Percentiles rank a stretch among this genome's conserved stretches.
Evolutionary conservation across 495 filamentous ascomycete species (phyloP).

Genomic region (Penicillium fimorum): DNA sequence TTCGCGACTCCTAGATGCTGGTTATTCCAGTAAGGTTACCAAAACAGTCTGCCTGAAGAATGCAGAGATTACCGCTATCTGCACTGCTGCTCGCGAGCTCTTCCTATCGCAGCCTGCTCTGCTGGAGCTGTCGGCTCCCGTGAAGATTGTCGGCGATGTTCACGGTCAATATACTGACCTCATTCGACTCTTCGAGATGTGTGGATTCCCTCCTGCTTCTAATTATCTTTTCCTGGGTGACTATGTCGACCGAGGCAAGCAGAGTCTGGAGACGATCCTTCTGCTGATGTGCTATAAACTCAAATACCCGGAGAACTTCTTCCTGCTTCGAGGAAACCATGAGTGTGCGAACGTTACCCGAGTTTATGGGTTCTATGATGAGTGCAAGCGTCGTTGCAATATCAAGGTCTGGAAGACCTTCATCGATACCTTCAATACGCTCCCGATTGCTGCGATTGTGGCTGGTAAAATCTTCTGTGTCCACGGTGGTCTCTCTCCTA

Average conservation of each 20-base stretch:
- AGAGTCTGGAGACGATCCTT: slow-evolving; percentile 94
- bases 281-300: slow-evolving; percentile 97
- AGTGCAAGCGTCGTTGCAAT: slow-evolving; percentile 96
- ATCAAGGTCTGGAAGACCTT: slow-evolving; percentile 99
- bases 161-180: slow-evolving; percentile 98
- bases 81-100: slow-evolving; percentile 78
- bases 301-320: slow-evolving; percentile 99
- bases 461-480: slow-evolving; percentile 99
- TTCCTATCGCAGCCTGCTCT: slow-evolving; percentile 91
- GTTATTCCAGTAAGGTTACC: slow-evolving; percentile 93
- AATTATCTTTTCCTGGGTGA: slow-evolving; percentile 98
- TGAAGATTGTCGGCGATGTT: slow-evolving; percentile 98
- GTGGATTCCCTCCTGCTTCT: slow-evolving; percentile 87
- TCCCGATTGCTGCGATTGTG: slow-evolving; percentile 95
- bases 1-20: slow-evolving; percentile 86
- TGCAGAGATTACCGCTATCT: slow-evolving; percentile 93
- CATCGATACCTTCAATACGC: slow-evolving; percentile 94
- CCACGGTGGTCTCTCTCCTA: slow-evolving; percentile 91
- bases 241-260: slow-evolving; percentile 97
- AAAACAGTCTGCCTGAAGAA: slow-evolving; percentile 97
- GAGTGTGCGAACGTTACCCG: slow-evolving; percentile 98
- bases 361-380: slow-evolving; percentile 99
- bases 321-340: slow-evolving; percentile 93
- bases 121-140: slow-evolving; percentile 88
- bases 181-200: slow-evolving; percentile 99